Conservation (phyloP, 2,329 filamentous ascomycete species). For the Bipolaris oryzae region DNA sequence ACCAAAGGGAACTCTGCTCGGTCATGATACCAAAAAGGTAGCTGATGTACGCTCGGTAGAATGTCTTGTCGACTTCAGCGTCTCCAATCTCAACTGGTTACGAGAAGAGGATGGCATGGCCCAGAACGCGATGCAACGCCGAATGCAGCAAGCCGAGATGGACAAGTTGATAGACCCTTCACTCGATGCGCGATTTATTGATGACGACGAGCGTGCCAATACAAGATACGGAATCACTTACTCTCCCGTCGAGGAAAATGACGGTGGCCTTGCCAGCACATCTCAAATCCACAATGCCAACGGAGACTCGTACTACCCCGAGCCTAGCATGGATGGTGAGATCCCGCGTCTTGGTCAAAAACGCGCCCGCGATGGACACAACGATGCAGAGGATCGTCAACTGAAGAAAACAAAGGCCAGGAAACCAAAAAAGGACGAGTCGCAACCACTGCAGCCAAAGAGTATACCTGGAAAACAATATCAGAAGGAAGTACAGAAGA, state of each 20-base stretch:
- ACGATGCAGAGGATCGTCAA: slow-evolving; percentile 32
- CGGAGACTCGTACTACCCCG: slow-evolving; percentile 30
- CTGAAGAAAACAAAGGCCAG: slow-evolving; percentile 29
- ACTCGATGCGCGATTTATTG: slow-evolving; percentile 53
- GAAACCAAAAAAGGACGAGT: slow-evolving; percentile 43
- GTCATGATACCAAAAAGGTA: slow-evolving; percentile 87
- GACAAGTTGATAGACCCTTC: slow-evolving; percentile 56
- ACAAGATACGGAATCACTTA: slow-evolving; percentile 52
- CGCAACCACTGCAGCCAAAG: slow-evolving; percentile 45
- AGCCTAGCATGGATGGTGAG: slow-evolving; percentile 33
- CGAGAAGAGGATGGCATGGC: slow-evolving; percentile 57
- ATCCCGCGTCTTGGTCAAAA: slow-evolving; percentile 43
- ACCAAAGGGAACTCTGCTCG: slow-evolving; percentile 84
- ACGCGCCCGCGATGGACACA: slow-evolving; percentile 36
- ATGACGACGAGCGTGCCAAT: slow-evolving; percentile 47
- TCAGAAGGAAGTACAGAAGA: slow-evolving; percentile 55
- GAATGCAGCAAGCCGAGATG: slow-evolving; percentile 60
- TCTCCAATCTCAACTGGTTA: slow-evolving; percentile 87
- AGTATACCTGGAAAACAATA: slow-evolving; percentile 55
- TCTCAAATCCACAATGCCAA: slow-evolving; percentile 20
- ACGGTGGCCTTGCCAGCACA: slow-evolving; percentile 9
- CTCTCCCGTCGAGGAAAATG: slow-evolving; percentile 44
- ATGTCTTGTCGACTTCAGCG: slow-evolving; percentile 84
- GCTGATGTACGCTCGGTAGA: slow-evolving; percentile 92
- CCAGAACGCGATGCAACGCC: slow-evolving; percentile 55